Evolutionary conservation across 306 rosid species (phyloP).

Genomic region (Casuarina equisetifolia): DNA sequence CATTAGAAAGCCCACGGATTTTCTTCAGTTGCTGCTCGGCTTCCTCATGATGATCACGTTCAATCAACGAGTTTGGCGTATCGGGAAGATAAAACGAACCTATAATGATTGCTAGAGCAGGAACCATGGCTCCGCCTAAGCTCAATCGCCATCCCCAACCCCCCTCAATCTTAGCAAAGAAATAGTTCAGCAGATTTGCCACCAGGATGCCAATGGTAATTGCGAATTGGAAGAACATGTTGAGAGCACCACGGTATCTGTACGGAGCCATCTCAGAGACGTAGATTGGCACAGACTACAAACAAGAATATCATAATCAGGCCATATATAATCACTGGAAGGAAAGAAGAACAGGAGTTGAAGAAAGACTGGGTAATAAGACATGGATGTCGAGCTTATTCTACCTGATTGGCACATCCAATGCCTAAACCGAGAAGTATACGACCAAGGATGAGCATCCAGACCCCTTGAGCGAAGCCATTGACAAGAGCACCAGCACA

Average conservation of each 20-base stretch:
- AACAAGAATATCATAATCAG: not conserved
- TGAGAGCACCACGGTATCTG: slow-evolving; percentile 56
- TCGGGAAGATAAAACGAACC: slow-evolving; percentile 66
- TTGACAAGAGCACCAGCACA: slow-evolving; percentile 59
- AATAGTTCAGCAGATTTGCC: slow-evolving; percentile 65
- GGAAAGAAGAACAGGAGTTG: not conserved
- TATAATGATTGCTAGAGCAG: slow-evolving; percentile 55
- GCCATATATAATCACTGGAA: not conserved
- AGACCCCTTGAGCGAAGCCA: slow-evolving; percentile 40
- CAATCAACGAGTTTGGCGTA: slow-evolving; percentile 73
- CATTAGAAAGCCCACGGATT: slow-evolving; percentile 45
- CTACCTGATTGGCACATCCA: slow-evolving; percentile 80
- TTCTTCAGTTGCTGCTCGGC: slow-evolving; percentile 47
- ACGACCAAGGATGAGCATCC: slow-evolving; percentile 74
- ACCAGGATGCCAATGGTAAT: slow-evolving; percentile 69
- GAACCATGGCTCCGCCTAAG: slow-evolving; percentile 73
- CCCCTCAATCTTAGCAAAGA: slow-evolving; percentile 43
- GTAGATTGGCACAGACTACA: slow-evolving; percentile 78
- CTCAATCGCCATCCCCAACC: slow-evolving; percentile 83
- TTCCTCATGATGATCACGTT: slow-evolving; percentile 40
- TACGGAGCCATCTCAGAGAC: slow-evolving; percentile 78
- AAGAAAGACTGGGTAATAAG: too few species aligned
- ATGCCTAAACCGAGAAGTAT: slow-evolving; percentile 81
- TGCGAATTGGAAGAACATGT: slow-evolving; percentile 75
- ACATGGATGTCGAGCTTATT: too few species aligned